Conservation (phyloP, 208 protist genomes). For the Leishmania guyanensis region DNA sequence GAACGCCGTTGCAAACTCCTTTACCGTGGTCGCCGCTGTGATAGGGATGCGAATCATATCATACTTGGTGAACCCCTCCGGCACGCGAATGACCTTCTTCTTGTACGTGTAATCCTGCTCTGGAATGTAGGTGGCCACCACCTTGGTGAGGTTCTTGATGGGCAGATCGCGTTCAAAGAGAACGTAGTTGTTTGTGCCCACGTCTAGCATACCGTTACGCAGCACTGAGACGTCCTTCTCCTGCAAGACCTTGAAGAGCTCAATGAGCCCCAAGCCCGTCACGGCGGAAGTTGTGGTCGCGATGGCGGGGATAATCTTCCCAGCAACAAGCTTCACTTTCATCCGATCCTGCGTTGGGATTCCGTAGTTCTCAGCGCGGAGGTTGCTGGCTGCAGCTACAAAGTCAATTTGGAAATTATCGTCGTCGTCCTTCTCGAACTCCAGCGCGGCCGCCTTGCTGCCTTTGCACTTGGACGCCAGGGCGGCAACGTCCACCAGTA, state of each 20-base stretch:
- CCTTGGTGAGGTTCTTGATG: conserved; percentile 67
- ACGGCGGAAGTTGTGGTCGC: conserved; percentile 99
- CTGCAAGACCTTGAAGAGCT: conserved; percentile 98
- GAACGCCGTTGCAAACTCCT: conserved; percentile 60
- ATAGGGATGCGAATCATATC: conserved; percentile 73
- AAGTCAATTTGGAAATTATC: conserved; percentile 97
- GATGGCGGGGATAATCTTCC: conserved; percentile 99
- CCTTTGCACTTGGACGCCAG: conserved; percentile 51
- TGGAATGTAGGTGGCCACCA: conserved; percentile 77
- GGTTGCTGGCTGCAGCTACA: conserved; percentile 91
- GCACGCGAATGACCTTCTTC: conserved; percentile 80
- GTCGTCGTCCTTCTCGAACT: conserved; percentile 97
- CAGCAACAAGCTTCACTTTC: conserved; percentile 94
- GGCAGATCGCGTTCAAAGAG: conserved; percentile 87
- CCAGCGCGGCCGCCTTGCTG: conserved; percentile 59
- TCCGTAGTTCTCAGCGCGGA: conserved; percentile 93
- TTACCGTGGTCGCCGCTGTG: conserved; percentile 67
- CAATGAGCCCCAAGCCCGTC: conserved; percentile 97
- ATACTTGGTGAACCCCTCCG: conserved; percentile 90
- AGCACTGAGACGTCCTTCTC: conserved; percentile 72
- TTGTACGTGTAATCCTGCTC: conserved; percentile 91
- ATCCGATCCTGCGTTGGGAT: conserved; percentile 90
- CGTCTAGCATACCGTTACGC: conserved; percentile 88
- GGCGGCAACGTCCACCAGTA: conserved; percentile 46
- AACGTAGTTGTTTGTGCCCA: conserved; percentile 91